Base-by-base conservation (phyloP, 2,329 filamentous ascomycete species). In the Hortaea werneckii region DNA sequence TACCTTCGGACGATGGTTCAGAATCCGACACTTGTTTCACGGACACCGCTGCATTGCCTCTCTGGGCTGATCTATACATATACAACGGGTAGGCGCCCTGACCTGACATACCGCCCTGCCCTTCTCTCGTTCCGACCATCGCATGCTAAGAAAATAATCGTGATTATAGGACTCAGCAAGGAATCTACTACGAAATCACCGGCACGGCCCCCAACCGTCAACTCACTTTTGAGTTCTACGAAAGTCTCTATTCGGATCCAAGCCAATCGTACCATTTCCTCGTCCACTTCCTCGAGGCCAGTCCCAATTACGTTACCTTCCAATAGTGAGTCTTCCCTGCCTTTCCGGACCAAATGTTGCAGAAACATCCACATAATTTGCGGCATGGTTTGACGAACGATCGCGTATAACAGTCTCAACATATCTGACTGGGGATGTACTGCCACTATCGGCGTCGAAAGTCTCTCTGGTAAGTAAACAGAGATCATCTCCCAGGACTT, bases 31-130 rank as follows among this genome's bases (percentile, higher is more conserved):
- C 20, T 20, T 20, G 20, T 20, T 35, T 53, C 8, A 44, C 50
- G 3, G 40, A 45, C n/a, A 47, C 41, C 29, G 43, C 45, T 35
- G 41, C 48, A 5, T 40, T 49, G 10, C 42, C 48, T 1, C 50
- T 49, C 26, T 56, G 51, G 53, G 49, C 53, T n/a, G 56, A 58
- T 38, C 49, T 54, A 4, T 51, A 46, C 42, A 50, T 57, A 29
- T 49, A 49, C 40, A 35, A 29, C 4, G 47, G 20, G 20, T 20
- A 20, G 20, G 20, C 20, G 20, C 20, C 20, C 20, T 20, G 20
- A 20, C 20, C 20, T 20, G 20, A 4, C 20, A 20, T 20, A 20
- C 20, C 20, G 20, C 20, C 20, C 20, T n/a, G 20, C 20, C 20
- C 20, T 20, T 20, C 20, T 20, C 20, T 20, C 20, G 20, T 20